phyloP scores from a whole-genome alignment of 2,329 filamentous ascomycete genomes.

The Phialophora tarda region DNA sequence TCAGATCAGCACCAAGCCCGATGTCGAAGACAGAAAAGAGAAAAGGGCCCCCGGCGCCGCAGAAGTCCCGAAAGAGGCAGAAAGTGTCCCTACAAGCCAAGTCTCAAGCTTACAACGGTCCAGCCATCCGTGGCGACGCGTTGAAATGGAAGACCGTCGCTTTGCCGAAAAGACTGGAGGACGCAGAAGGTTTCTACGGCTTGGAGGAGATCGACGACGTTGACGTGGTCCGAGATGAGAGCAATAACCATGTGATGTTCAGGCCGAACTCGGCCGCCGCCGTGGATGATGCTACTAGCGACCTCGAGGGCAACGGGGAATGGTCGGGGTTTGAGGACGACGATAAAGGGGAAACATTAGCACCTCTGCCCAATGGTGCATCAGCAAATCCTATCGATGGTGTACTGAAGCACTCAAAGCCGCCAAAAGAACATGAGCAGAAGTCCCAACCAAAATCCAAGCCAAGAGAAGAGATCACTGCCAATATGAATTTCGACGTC shows the following conservation, averaged over 20 bases:
- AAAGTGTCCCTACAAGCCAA: slow-evolving; percentile 18
- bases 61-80: slow-evolving; percentile 26
- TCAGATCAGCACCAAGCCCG: background rate
- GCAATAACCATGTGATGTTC: slow-evolving; percentile 69
- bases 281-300: slow-evolving; percentile 41
- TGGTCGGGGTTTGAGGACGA: slow-evolving; percentile 70
- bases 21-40: slow-evolving; percentile 39
- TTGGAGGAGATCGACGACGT: slow-evolving; percentile 92
- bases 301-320: slow-evolving; percentile 56
- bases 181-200: slow-evolving; percentile 92
- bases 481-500: slow-evolving; percentile 31
- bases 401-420: slow-evolving; percentile 1
- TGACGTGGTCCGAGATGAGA: slow-evolving; percentile 71
- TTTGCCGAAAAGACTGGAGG: slow-evolving; percentile 76
- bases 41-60: slow-evolving; percentile 42
- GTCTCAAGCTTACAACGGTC: background rate
- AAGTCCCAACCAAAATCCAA: slow-evolving; percentile 28
- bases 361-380: background rate
- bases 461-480: slow-evolving; percentile 22
- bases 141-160: slow-evolving; percentile 68
- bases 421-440: slow-evolving; percentile 22
- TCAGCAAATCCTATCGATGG: background rate
- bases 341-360: slow-evolving; percentile 41
- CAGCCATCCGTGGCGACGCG: slow-evolving; percentile 53
- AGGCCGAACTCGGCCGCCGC: slow-evolving; percentile 50